phyloP scores from a whole-genome alignment of 208 protist genomes.

The Acanthamoeba healyi region DNA sequence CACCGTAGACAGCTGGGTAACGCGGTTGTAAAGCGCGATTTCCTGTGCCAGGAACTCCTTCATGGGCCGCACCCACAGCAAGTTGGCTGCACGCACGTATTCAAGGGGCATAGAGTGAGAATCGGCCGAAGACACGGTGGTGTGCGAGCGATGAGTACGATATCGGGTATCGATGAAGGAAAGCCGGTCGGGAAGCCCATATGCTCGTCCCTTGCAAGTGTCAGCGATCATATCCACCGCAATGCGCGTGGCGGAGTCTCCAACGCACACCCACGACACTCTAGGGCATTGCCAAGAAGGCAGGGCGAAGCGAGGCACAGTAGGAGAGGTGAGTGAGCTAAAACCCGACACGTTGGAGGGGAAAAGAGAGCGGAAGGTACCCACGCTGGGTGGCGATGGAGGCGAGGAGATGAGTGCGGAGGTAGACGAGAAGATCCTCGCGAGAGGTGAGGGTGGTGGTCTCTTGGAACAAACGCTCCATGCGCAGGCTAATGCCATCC shows the following conservation, averaged over 20 bases:
- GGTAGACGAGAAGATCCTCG: conserved; percentile 14
- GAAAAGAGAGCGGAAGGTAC: not conserved
- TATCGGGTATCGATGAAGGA: conserved; percentile 12
- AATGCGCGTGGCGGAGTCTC: conserved; percentile 30
- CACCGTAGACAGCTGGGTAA: not conserved
- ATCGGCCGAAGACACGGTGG: too few species aligned
- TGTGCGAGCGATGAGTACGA: not conserved
- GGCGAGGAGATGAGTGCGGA: conserved; percentile 3
- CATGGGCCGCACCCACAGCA: conserved; percentile 47
- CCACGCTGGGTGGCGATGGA: not conserved
- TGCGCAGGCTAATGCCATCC: not conserved
- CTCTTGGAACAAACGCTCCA: not conserved
- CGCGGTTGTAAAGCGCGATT: conserved; percentile 12
- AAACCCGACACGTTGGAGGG: too few species aligned
- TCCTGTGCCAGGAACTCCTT: conserved; percentile 58
- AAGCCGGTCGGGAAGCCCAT: not conserved
- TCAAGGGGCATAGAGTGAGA: too few species aligned
- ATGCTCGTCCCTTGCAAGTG: conserved; percentile 32
- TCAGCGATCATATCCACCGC: conserved; percentile 42
- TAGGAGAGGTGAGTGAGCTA: too few species aligned
- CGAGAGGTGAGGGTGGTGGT: conserved; percentile 21
- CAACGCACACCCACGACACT: conserved; percentile 17
- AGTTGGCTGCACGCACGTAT: too few species aligned
- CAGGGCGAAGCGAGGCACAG: too few species aligned
- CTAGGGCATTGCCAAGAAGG: too few species aligned